Evolutionary conservation across 768 basidiomycete genomes (phyloP).

Genomic region (Daedaleopsis nitida): DNA sequence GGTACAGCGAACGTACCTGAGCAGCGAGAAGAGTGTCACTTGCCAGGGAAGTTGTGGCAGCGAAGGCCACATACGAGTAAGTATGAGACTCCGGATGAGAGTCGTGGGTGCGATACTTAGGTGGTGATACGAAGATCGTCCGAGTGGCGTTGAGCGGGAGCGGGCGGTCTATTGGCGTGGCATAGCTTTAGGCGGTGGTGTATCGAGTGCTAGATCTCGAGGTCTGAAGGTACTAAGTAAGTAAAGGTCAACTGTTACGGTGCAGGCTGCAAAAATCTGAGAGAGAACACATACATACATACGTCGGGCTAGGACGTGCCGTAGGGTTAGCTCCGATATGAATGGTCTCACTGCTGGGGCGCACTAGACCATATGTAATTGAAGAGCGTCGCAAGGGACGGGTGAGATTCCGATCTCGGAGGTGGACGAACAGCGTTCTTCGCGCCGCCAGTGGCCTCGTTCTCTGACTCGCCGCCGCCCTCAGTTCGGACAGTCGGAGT

Average conservation of each 20-base stretch:
- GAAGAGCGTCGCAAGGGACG: background rate
- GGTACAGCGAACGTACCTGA: background rate
- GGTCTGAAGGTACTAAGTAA: background rate
- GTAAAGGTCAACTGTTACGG: too few relatives aligned
- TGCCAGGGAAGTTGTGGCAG: background rate
- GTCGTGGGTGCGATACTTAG: background rate
- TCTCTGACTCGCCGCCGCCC: background rate
- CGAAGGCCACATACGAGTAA: background rate
- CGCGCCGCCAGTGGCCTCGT: background rate
- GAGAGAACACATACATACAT: too few relatives aligned
- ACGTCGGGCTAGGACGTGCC: too few relatives aligned
- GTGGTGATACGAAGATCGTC: too few relatives aligned
- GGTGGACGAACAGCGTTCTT: background rate
- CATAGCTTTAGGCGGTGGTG: background rate
- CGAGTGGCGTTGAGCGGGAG: too few relatives aligned
- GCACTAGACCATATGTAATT: background rate
- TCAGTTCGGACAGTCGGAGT: background rate
- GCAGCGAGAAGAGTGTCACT: background rate
- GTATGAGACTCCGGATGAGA: too few relatives aligned
- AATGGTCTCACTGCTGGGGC: background rate
- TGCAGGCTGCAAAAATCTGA: too few relatives aligned
- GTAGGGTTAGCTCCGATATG: background rate
- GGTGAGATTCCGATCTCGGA: background rate
- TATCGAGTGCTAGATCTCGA: background rate
- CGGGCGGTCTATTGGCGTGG: background rate